phyloP scores from a whole-genome alignment of 2,329 filamentous ascomycete species.

The Ophiostoma piceae region DNA sequence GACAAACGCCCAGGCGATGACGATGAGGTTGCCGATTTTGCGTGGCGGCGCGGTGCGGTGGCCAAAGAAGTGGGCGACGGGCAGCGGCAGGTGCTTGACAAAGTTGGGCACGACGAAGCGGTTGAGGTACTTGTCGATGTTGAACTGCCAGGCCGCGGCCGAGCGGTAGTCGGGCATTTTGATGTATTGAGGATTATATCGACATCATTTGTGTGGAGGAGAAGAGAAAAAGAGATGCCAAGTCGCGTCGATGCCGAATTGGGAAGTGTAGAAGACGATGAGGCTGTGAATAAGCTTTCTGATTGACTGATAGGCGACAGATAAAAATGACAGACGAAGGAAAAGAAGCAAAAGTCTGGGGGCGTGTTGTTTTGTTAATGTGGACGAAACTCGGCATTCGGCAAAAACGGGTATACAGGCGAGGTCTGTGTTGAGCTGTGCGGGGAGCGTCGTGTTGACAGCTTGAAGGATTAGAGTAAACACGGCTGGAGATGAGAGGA shows the following conservation, averaged over 20 bases:
- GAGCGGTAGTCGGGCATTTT: constrained; percentile 12
- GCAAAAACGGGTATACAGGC: background rate
- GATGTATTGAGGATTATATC: background rate
- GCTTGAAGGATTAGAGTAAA: background rate
- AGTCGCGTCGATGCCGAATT: background rate
- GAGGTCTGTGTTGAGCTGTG: background rate
- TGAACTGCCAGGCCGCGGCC: constrained; percentile 49
- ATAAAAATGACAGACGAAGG: background rate
- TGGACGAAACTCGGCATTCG: constrained; percentile 2
- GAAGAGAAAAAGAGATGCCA: background rate
- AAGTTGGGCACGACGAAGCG: constrained; percentile 61
- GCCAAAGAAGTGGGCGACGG: constrained; percentile 64
- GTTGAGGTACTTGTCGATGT: constrained; percentile 74
- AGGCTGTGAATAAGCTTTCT: background rate
- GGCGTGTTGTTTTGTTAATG: background rate
- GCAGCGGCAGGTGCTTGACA: constrained; percentile 58
- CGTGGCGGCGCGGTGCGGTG: constrained; percentile 43
- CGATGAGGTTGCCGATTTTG: constrained; percentile 52
- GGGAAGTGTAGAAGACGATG: background rate
- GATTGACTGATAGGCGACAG: background rate
- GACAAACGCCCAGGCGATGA: constrained; percentile 58
- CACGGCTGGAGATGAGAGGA: background rate
- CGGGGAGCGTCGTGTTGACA: background rate
- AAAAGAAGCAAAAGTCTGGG: background rate
- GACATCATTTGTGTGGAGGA: background rate